Conservation (phyloP, 176 grass and related monocot species). For the Carex scoparia region DNA sequence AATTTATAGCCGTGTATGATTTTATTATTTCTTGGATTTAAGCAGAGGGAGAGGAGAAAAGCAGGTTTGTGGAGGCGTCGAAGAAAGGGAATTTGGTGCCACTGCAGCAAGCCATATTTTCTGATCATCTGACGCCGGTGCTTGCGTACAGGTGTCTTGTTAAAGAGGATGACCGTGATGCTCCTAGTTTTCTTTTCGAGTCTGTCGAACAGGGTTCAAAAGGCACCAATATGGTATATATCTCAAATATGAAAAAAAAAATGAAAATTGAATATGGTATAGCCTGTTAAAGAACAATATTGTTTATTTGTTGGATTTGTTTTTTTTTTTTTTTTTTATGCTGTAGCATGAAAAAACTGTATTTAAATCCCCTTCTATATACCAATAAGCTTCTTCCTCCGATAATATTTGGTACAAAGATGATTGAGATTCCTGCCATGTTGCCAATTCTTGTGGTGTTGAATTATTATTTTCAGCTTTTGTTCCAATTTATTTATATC, state of each 20-base stretch:
- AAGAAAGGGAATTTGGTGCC: constrained; percentile 63
- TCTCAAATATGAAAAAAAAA: neutral
- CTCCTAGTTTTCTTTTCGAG: constrained; percentile 94
- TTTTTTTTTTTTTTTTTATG: too few relatives aligned
- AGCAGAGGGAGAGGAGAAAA: constrained; percentile 58
- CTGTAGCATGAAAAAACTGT: too few relatives aligned
- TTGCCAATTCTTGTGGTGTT: too few relatives aligned
- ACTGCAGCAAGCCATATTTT: constrained; percentile 67
- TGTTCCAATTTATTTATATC: too few relatives aligned
- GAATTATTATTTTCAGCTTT: too few relatives aligned
- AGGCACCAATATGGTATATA: constrained; percentile 71
- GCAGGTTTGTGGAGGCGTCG: constrained; percentile 36
- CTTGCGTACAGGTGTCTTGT: constrained; percentile 91
- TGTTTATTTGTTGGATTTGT: neutral
- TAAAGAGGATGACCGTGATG: constrained; percentile 75
- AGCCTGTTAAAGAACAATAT: neutral
- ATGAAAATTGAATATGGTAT: neutral
- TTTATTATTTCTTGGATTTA: neutral
- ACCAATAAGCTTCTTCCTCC: too few relatives aligned
- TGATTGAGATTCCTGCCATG: too few relatives aligned
- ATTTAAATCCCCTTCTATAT: too few relatives aligned
- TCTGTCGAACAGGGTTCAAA: constrained; percentile 76
- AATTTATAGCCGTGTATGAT: neutral
- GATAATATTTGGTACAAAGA: too few relatives aligned
- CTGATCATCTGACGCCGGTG: constrained; percentile 81